These are phyloP conservation scores for Alternaria viburni DNA, from an alignment of 2,329 filamentous ascomycete species.

Conservation along the genomic window DNA sequence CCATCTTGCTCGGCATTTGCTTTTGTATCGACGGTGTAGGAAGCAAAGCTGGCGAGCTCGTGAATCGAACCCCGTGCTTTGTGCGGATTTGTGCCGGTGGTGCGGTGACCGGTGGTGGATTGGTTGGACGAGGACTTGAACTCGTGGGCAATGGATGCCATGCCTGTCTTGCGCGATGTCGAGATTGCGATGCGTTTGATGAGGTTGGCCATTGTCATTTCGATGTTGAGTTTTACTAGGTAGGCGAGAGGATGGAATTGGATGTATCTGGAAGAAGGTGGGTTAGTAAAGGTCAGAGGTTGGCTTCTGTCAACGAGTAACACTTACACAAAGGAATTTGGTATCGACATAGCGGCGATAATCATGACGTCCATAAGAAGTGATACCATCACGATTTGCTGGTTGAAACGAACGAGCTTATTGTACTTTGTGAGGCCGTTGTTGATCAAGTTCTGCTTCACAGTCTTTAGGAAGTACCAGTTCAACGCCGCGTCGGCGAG, in stretches of 20 bases:
- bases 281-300: not conserved
- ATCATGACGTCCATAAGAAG: slow-evolving; percentile 59
- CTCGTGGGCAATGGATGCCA: slow-evolving; percentile 34
- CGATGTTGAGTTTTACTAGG: slow-evolving; percentile 59
- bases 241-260: slow-evolving; percentile 60
- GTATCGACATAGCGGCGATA: slow-evolving; percentile 56
- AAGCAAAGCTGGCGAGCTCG: slow-evolving; percentile 34
- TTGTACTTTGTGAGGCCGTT: slow-evolving; percentile 60
- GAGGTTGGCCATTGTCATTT: slow-evolving; percentile 60
- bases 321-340: slow-evolving; percentile 53
- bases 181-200: slow-evolving; percentile 50
- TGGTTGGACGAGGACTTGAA: slow-evolving; percentile 38
- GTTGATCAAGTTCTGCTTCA: slow-evolving; percentile 56
- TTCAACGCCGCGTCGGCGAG: slow-evolving; percentile 47
- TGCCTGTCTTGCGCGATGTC: slow-evolving; percentile 35
- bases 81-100: not conserved
- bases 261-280: slow-evolving; percentile 47
- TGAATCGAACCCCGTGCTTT: slow-evolving; percentile 24
- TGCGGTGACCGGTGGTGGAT: slow-evolving; percentile 22
- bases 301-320: not conserved
- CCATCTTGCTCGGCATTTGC: not conserved
- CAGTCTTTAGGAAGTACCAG: slow-evolving; percentile 51
- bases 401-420: slow-evolving; percentile 58
- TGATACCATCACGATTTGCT: slow-evolving; percentile 57
- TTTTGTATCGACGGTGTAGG: slow-evolving; percentile 23